Base-by-base conservation (phyloP, 2,329 filamentous ascomycete species). In the Lecanicillium sp. region DNA sequence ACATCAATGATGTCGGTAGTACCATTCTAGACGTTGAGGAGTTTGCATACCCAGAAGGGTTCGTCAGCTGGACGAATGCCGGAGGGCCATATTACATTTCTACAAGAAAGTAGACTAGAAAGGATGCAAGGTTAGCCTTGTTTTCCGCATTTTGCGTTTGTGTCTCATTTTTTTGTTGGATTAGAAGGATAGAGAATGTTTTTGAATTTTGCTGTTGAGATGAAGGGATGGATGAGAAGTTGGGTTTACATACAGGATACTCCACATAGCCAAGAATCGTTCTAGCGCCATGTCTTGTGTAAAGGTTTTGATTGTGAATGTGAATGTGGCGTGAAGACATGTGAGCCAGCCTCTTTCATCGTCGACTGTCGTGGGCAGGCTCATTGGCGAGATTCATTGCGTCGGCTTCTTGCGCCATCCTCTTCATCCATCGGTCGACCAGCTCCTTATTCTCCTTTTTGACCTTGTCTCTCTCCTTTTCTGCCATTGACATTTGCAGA, bases 51-150 rank as follows among this genome's bases (percentile, higher is more conserved):
- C 71, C 73, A 29, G 79, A 82, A 52, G 71, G 69, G 11, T 92
- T 86, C 56, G 92, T 98, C 47, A 95, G 88, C 63, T 98, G 92
- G 92, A 90, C 86, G 12, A 83, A 84, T 48, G 78, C 81, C 37
- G 81, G 81, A 18, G 90, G 90, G 19, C 77, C 80, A 40, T 98
- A 92, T 62, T 97, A 84, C 57, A 84, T 97, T 55, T 88, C 90
- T 41, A 88, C 77, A 11, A 86, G 87, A 61, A 87, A 87, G 55
- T 68, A 56, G 49, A 37, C 33, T 36, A 33, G 13, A 33, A 12
- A 36, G n/a, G 29, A 35, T 14, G 20, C 9, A 15, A 17, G 17
- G 13, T n/a, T n/a, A n/a, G 8, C 10, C 18, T 19, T n/a, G n/a
- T n/a, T 25, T 7, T 17, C 9, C 11, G 8, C 28, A 14, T 3